Evolutionary conservation across 2,329 filamentous ascomycete genomes (phyloP), one percentile per base, ranked within the genome.

Genomic region (Ophiocordyceps camponoti-leonardi): DNA sequence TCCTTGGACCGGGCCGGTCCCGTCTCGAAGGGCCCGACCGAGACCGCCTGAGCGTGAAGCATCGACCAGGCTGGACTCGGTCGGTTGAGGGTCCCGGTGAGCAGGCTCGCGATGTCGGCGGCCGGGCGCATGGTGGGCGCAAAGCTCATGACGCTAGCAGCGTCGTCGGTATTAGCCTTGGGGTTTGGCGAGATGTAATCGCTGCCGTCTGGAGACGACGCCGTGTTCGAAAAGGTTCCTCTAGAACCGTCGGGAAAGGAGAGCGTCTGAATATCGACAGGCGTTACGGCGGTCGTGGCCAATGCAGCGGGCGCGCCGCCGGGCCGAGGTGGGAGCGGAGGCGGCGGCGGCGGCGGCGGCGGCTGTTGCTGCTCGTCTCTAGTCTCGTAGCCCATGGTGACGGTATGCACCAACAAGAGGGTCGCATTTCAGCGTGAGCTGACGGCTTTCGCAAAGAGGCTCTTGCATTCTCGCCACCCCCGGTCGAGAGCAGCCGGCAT

Each of bases 271-370:
- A 88, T 81, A 52, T 90, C 87, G 49, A 87, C 73, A 16, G 86
- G 74, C 0, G 86, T 90, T 14, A 96, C 58, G 11, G 87, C 87
- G 1, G 87, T 95, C 4, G 88, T 95, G 43, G 90, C 78, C 48
- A 77, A 79, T 2, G 82, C 79, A 50, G 67, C 69, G 18, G 35
- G 35, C n/a, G 35, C 35, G n/a, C 35, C 31, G 31, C 31, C 13
- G 31, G 31, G 31, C 31, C 31, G 31, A 49, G 64, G 43, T 39
- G 60, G 52, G 41, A 57, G 60, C 61, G 20, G 59, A 26, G 74
- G 71, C n/a, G 74, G 75, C 45, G 77, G 65, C 45, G 73, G 73
- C 50, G 73, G 73, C 46, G 69, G 71, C 19, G 62, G 64, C 46
- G 22, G 22, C 69, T 68, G 56, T 70, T 67, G 50, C 61, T 57